Percentiles rank a stretch among this genome's conserved stretches.
These are phyloP conservation scores for Hygrophorus pudorinus DNA, from an alignment of 768 basidiomycete genomes.

Conservation along the genomic window DNA sequence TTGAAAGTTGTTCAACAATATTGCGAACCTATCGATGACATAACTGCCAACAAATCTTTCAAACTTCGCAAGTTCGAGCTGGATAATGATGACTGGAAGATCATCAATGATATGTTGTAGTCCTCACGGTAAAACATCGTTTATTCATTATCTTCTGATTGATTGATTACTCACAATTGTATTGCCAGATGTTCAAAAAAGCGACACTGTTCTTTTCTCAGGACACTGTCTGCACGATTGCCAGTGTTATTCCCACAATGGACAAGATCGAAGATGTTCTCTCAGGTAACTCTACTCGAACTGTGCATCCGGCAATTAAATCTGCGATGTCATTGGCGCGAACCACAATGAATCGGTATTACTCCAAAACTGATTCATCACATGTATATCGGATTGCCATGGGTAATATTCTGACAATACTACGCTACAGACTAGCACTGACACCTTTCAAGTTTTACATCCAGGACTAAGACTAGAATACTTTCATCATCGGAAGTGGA, in stretches of 20 bases:
- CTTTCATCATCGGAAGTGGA: conserved; percentile 16
- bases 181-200: neutral
- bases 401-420: conserved; percentile 17
- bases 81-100: too few species aligned
- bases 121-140: neutral
- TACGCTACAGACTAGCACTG: neutral
- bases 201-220: too few species aligned
- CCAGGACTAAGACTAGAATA: conserved; percentile 21
- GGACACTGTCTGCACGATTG: neutral
- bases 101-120: conserved; percentile 11
- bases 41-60: conserved; percentile 8
- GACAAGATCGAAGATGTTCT: neutral
- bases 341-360: too few species aligned
- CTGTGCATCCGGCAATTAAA: conserved; percentile 19
- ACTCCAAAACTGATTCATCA: conserved; percentile 20
- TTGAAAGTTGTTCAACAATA: conserved; percentile 8
- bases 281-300: neutral
- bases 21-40: conserved; percentile 10
- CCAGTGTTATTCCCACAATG: conserved; percentile 3
- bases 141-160: neutral
- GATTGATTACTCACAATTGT: neutral
- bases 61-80: conserved; percentile 8
- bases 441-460: conserved; percentile 16
- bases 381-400: conserved; percentile 26
- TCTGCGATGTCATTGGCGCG: conserved; percentile 22